These are phyloP conservation scores for Cladosporium colombiae DNA, from an alignment of 2,329 filamentous ascomycete genomes.

Conservation along the genomic window DNA sequence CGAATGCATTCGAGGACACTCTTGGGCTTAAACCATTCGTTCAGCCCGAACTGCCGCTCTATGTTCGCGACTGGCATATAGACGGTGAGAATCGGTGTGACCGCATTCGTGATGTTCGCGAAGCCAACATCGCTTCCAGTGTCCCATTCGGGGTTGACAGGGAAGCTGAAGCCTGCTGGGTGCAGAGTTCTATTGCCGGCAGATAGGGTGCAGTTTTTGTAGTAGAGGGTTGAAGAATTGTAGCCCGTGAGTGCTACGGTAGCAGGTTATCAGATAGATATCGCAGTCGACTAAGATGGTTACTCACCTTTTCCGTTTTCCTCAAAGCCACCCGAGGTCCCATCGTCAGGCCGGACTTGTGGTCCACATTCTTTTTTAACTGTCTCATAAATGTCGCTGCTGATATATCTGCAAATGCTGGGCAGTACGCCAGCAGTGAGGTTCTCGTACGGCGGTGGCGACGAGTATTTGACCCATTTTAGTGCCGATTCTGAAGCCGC, in stretches of 20 bases:
- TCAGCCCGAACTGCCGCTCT: neutral
- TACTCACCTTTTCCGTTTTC: too few relatives aligned
- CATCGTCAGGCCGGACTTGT: neutral
- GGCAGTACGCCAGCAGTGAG: neutral
- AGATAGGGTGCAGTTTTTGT: neutral
- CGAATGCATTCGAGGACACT: neutral
- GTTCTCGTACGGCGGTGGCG: neutral
- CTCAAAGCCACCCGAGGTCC: too few relatives aligned
- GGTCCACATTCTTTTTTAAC: neutral
- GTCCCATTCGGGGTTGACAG: neutral
- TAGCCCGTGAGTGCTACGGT: neutral
- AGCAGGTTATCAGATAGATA: neutral
- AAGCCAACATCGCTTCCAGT: neutral
- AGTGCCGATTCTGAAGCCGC: neutral
- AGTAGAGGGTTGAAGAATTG: neutral
- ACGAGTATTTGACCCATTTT: neutral
- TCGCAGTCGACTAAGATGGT: too few relatives aligned
- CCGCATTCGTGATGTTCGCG: neutral
- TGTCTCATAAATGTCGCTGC: neutral
- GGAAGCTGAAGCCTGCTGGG: neutral
- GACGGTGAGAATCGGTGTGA: neutral
- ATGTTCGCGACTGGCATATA: neutral
- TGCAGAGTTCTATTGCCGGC: neutral
- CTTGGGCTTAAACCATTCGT: neutral
- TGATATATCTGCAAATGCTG: neutral